These are phyloP conservation scores for Arthrobotrys entomopaga DNA, from an alignment of 2,329 filamentous ascomycete genomes.

Conservation along the genomic window DNA sequence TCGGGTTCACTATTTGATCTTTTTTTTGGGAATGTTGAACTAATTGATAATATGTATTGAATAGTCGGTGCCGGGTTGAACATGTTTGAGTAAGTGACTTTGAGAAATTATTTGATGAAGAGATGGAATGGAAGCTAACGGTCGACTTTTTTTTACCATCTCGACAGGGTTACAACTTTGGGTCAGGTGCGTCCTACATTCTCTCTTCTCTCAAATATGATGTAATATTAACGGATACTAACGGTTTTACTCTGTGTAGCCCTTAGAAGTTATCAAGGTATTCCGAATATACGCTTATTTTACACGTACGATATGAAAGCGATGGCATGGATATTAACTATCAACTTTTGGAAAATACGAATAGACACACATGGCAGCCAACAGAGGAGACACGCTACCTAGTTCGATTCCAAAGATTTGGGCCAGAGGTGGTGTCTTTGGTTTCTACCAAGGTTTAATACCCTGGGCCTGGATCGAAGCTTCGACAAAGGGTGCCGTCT, in stretches of 20 bases:
- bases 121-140: constrained; percentile 6
- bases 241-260: constrained; percentile 69
- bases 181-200: constrained; percentile 69
- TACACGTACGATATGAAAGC: neutral
- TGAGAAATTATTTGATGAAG: neutral
- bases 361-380: constrained; percentile 95
- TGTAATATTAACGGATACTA: constrained; percentile 30
- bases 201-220: neutral
- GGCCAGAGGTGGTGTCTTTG: constrained; percentile 89
- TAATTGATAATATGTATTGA: constrained; percentile 48
- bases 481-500: constrained; percentile 97
- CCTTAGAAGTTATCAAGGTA: constrained; percentile 90
- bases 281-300: neutral
- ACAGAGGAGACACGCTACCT: constrained; percentile 86
- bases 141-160: constrained; percentile 4
- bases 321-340: neutral
- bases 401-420: constrained; percentile 87
- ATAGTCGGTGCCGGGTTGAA: constrained; percentile 87
- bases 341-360: constrained; percentile 1
- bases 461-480: constrained; percentile 99
- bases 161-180: constrained; percentile 71
- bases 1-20: neutral
- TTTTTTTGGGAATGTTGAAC: neutral
- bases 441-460: constrained; percentile 99
- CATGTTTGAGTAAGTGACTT: constrained; percentile 79